Conservation (phyloP, 148 eudicot genomes). For the Amaranthus palmeri region DNA sequence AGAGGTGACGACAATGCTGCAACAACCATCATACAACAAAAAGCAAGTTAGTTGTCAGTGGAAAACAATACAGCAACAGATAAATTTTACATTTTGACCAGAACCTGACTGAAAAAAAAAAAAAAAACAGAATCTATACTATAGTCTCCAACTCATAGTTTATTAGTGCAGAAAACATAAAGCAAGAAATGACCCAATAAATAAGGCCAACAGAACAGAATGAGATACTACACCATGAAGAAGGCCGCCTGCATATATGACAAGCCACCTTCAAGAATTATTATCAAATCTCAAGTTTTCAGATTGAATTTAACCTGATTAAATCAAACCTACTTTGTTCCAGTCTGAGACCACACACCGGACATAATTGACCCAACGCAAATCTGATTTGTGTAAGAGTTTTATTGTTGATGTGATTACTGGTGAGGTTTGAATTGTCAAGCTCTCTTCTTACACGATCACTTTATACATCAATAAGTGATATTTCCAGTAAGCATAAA, state of each 20-base stretch:
- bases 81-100: not conserved
- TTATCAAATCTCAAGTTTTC: not conserved
- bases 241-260: not conserved
- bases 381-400: not conserved
- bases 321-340: too few species aligned
- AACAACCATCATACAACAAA: not conserved
- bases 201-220: not conserved
- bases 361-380: not conserved
- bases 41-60: not conserved
- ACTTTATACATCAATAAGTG: too few species aligned
- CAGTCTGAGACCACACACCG: too few species aligned
- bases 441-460: not conserved
- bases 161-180: not conserved
- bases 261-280: not conserved
- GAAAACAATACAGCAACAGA: not conserved
- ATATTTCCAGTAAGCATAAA: too few species aligned
- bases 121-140: not conserved
- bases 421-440: not conserved
- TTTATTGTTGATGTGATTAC: not conserved
- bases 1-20: slow-evolving; percentile 91
- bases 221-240: not conserved
- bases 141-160: not conserved
- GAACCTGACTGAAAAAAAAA: not conserved
- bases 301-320: too few species aligned
- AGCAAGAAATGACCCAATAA: not conserved